Conservation (phyloP, 176 grass and related monocot species). For the Musa troglodytarum region DNA sequence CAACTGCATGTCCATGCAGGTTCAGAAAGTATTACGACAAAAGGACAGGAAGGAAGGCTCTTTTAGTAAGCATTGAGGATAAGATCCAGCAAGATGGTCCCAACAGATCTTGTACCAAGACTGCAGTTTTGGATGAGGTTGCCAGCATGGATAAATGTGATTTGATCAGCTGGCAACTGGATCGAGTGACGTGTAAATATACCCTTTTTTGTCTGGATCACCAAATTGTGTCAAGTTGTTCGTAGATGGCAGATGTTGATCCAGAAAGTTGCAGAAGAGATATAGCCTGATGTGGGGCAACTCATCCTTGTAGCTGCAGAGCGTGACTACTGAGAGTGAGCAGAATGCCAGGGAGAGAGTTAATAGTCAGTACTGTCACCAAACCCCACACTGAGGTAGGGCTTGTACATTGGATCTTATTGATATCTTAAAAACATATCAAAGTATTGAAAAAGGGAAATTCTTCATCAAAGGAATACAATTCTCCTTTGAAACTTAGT, state of each 20-base stretch:
- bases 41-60: not conserved
- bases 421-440: no score
- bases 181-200: not conserved
- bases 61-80: not conserved
- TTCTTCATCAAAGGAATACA: no score
- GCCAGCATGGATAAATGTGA: not conserved
- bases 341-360: no score
- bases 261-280: not conserved
- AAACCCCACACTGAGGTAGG: no score
- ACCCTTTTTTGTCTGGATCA: not conserved
- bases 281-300: not conserved
- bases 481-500: no score
- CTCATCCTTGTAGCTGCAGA: not conserved
- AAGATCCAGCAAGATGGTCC: not conserved
- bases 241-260: not conserved
- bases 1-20: not conserved
- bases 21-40: not conserved
- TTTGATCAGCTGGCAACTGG: not conserved
- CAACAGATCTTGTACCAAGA: not conserved
- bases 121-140: not conserved
- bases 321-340: not conserved
- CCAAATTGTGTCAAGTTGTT: not conserved
- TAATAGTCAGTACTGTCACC: no score
- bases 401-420: no score
- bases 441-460: no score